Evolutionary conservation across 257 asterid genomes (phyloP).

Genomic region (Catharanthus roseus): DNA sequence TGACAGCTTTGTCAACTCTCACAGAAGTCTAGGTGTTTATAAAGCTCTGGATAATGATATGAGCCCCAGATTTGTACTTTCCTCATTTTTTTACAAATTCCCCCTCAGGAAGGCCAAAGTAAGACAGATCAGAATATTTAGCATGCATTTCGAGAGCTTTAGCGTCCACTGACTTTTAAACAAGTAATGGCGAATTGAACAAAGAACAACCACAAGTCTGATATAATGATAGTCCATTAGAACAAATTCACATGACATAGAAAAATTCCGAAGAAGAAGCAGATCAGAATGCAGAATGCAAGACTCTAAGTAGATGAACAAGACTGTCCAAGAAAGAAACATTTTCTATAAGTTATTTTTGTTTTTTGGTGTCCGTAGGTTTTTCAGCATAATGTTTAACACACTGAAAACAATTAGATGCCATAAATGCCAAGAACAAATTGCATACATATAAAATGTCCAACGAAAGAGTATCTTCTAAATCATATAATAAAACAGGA

Average conservation of each 20-base stretch:
- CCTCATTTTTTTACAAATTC: no score
- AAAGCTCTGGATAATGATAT: no score
- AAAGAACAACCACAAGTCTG: not conserved
- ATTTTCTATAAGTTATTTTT: not conserved
- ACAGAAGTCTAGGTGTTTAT: no score
- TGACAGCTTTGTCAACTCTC: not conserved
- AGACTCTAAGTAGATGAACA: not conserved
- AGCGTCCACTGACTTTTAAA: not conserved
- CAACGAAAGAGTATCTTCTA: not conserved
- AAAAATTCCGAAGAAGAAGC: no score
- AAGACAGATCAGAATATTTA: not conserved
- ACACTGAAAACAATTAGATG: not conserved
- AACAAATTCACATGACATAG: not conserved
- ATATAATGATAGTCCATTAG: not conserved
- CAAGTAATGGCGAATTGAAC: not conserved
- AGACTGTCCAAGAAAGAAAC: not conserved
- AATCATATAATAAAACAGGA: constrained; percentile 23
- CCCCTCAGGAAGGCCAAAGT: no score
- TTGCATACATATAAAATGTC: constrained; percentile 2
- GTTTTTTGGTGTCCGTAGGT: not conserved
- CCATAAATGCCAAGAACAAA: no score
- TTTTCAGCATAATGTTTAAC: not conserved
- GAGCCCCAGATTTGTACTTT: no score
- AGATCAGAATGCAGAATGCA: not conserved
- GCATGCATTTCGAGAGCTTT: not conserved